Conservation (phyloP, 2,329 filamentous ascomycete genomes). For the Xylariaceae sp. region DNA sequence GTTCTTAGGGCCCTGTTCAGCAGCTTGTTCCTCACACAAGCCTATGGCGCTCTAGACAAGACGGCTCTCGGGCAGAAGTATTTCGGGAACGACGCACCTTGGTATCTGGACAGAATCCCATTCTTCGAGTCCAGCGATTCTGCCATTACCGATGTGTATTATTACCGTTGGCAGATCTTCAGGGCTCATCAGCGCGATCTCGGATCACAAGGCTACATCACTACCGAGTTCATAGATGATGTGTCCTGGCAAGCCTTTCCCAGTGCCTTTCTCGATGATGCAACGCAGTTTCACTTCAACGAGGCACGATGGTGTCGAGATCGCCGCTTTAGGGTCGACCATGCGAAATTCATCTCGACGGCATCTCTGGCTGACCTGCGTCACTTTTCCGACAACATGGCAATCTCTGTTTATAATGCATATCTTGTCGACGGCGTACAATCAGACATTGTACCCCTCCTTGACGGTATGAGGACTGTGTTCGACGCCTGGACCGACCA, state of each 20-base stretch:
- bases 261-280: slow-evolving; percentile 9
- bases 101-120: slow-evolving; percentile 14
- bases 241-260: slow-evolving; percentile 11
- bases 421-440: slow-evolving; percentile 13
- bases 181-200: slow-evolving; percentile 14
- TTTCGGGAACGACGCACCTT: slow-evolving; percentile 13
- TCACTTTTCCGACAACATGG: slow-evolving; percentile 8
- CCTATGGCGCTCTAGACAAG: no score
- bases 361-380: background rate
- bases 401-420: slow-evolving; percentile 8
- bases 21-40: no score
- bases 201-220: slow-evolving; percentile 10
- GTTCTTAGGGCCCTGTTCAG: no score
- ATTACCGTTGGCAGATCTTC: slow-evolving; percentile 15
- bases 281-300: slow-evolving; percentile 13
- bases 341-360: slow-evolving; percentile 11
- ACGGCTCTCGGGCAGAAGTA: slow-evolving; percentile 7
- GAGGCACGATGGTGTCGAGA: slow-evolving; percentile 13
- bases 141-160: slow-evolving; percentile 13
- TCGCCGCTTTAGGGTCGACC: slow-evolving; percentile 11
- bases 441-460: slow-evolving; percentile 5
- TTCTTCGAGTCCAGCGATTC: slow-evolving; percentile 12
- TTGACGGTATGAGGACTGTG: slow-evolving; percentile 9
- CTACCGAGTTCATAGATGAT: slow-evolving; percentile 17
- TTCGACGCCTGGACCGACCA: slow-evolving; percentile 9